These are phyloP conservation scores for Verticillium nonalfalfae DNA, from an alignment of 2,329 filamentous ascomycete species.

Conservation along the genomic window DNA sequence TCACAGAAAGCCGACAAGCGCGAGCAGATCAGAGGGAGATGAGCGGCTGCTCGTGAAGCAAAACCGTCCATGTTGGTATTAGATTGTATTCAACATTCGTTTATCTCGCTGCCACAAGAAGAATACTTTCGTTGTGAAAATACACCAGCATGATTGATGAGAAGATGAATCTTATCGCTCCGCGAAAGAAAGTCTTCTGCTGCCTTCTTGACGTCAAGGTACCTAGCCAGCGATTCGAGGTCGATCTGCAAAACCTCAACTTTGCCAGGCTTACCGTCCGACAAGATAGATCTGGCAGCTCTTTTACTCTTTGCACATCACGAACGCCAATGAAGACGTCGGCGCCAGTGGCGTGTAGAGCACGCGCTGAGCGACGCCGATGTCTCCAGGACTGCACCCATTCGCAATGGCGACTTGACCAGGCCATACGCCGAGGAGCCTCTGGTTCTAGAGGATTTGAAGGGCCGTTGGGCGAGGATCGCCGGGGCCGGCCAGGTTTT, in stretches of 20 bases:
- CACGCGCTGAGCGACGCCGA: conserved; percentile 20
- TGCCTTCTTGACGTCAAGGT: conserved; percentile 31
- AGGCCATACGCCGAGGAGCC: conserved; percentile 17
- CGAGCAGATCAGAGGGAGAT: neutral
- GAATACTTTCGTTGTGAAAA: no score
- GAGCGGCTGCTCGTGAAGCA: conserved; percentile 17
- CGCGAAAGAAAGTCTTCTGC: conserved; percentile 26
- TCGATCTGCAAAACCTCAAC: conserved; percentile 28
- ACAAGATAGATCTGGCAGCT: conserved; percentile 26
- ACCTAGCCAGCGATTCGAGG: conserved; percentile 34
- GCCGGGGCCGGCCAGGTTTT: conserved; percentile 20
- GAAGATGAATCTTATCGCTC: conserved; percentile 31
- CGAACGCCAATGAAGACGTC: conserved; percentile 17
- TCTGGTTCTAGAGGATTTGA: conserved; percentile 29
- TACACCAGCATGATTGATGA: conserved; percentile 18
- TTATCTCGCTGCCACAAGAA: no score
- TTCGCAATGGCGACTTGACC: conserved; percentile 38
- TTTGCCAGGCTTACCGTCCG: conserved; percentile 8
- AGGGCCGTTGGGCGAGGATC: conserved; percentile 33
- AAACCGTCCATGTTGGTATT: no score
- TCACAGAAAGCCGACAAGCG: no score
- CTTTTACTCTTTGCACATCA: conserved; percentile 26
- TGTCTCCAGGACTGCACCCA: conserved; percentile 31
- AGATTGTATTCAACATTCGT: no score
- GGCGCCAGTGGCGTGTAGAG: conserved; percentile 17